phyloP scores from a whole-genome alignment of 176 grass and related monocot genomes.

The Eleusine coracana region DNA sequence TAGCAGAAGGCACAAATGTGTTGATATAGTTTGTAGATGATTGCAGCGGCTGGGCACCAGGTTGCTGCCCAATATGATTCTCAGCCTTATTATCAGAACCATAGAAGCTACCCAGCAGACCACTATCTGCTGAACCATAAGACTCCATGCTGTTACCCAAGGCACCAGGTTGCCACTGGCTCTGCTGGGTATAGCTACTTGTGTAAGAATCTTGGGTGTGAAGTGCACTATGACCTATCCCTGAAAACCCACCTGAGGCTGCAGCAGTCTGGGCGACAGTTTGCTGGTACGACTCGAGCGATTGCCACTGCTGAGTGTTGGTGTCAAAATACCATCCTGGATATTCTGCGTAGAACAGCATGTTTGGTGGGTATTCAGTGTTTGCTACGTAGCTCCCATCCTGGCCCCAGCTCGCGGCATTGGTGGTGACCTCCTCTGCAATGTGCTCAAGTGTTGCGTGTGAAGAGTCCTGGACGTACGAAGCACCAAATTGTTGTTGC shows the following conservation, averaged over 20 bases:
- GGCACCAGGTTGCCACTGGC: conserved; percentile 37
- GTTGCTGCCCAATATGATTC: conserved; percentile 34
- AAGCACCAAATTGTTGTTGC: conserved; percentile 40
- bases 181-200: conserved; percentile 33
- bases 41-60: conserved; percentile 1
- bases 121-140: conserved; percentile 34
- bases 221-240: conserved; percentile 15
- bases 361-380: conserved; percentile 72
- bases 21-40: conserved; percentile 21
- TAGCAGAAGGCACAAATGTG: conserved; percentile 39
- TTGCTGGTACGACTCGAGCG: conserved; percentile 73
- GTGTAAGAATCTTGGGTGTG: conserved; percentile 21
- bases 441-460: conserved; percentile 74
- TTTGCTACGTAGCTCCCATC: conserved; percentile 36
- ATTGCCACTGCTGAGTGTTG: conserved; percentile 71
- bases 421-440: conserved; percentile 55
- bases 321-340: conserved; percentile 88
- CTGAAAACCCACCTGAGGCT: conserved; percentile 27
- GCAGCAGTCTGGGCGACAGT: conserved; percentile 23
- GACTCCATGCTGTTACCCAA: conserved; percentile 44
- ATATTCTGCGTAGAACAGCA: conserved; percentile 83
- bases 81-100: conserved; percentile 31
- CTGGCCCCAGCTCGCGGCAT: conserved; percentile 33
- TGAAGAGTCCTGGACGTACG: conserved; percentile 52
- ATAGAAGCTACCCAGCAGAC: conserved; percentile 42